Base-by-base conservation (phyloP, 768 basidiomycete genomes). In the Roridomyces roridus region DNA sequence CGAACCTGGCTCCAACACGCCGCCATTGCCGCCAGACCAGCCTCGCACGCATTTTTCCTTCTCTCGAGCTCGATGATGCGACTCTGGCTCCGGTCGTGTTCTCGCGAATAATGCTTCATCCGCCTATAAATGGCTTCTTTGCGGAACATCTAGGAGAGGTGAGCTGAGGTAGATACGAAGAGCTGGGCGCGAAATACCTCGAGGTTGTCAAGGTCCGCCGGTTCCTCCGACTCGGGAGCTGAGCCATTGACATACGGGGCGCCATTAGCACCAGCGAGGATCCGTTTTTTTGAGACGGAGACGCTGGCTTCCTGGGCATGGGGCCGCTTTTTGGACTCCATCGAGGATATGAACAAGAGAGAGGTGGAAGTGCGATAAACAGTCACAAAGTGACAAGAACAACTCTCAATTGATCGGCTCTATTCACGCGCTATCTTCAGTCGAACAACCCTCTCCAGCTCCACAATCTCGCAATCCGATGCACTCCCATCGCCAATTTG, bases 391-490 rank as follows among this genome's bases (percentile, higher is more conserved):
- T n/a, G n/a, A n/a, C n/a, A n/a, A n/a, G n/a, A n/a, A n/a, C n/a
- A n/a, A n/a, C n/a, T n/a, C n/a, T n/a, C n/a, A n/a, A 66, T 46
- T 51, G 50, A 51, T 52, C 15, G 25, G 46, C 15, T 20, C 25
- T 48, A 41, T 11, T 39, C 44, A 35, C 51, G 55, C 29, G 67
- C 62, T 37, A 82, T 57, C 50, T 72, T 73, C 63, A 82, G 63
- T 56, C 67, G 69, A 40, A 70, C 70, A 8, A 65, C 62, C 11
- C 50, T 64, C 57, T 80, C 76, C 66, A 83, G 62, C 55, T 88
- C 80, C 17, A 94, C 65, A 51, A 98, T 83, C 72, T 99, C 94
- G 69, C 96, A 98, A 72, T 99, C 97, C 20, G 84, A 77, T 54
- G 67, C 67, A 46, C 85, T 82, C 1, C 90, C 90, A 54, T 91